A percentile compares a stretch with the other conserved stretches of the same genome.
phyloP scores from a whole-genome alignment of 2,329 filamentous ascomycete genomes.

The Colletotrichum tamarilloi region DNA sequence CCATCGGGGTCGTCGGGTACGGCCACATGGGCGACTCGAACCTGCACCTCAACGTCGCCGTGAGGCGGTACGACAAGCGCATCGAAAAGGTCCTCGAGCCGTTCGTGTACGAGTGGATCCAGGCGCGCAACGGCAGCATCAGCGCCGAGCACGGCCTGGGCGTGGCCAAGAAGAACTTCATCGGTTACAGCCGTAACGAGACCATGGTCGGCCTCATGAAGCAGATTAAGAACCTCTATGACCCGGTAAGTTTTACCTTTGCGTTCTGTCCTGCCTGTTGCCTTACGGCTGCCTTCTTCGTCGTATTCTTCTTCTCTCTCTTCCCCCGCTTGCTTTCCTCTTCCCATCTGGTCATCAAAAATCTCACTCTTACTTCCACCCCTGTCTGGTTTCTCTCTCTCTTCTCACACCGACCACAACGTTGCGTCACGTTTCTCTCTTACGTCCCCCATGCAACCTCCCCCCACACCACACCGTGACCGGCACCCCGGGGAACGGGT shows the following conservation, averaged over 20 bases:
- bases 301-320: conserved; percentile 1
- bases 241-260: conserved; percentile 75
- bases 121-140: conserved; percentile 88
- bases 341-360: conserved; percentile 23
- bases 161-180: conserved; percentile 94
- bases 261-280: neutral
- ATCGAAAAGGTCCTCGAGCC: conserved; percentile 92
- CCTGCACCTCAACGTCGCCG: conserved; percentile 90
- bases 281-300: conserved; percentile 1
- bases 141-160: conserved; percentile 96
- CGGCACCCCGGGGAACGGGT: neutral
- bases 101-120: conserved; percentile 97
- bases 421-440: neutral
- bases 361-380: neutral
- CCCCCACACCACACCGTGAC: conserved; percentile 7
- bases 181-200: conserved; percentile 90
- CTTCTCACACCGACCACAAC: neutral
- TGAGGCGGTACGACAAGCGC: conserved; percentile 83
- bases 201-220: conserved; percentile 93
- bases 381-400: neutral
- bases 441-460: neutral
- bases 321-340: neutral
- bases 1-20: conserved; percentile 92
- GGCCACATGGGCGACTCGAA: conserved; percentile 99
- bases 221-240: conserved; percentile 92